phyloP scores from a whole-genome alignment of 352 stramenopile species.

The Phytophthora foliorum region DNA sequence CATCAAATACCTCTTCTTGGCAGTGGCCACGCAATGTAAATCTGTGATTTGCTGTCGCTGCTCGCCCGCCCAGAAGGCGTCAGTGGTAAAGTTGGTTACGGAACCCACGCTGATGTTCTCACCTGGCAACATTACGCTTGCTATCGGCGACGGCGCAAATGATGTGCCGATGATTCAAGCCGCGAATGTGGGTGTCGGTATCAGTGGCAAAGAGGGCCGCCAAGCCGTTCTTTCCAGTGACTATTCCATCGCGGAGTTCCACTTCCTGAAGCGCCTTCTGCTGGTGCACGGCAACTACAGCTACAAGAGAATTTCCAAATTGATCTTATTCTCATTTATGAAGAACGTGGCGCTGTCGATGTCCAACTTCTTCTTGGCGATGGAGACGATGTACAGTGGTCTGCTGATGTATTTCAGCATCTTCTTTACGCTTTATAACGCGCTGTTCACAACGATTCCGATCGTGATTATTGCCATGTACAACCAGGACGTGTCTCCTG shows the following conservation, averaged over 20 bases:
- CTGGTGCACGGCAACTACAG: slow-evolving; percentile 92
- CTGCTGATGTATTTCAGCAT: slow-evolving; percentile 92
- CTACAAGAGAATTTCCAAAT: slow-evolving; percentile 92
- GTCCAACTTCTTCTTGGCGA: slow-evolving; percentile 88
- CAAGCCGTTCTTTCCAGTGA: slow-evolving; percentile 89
- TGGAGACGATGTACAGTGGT: slow-evolving; percentile 89
- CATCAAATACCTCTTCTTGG: slow-evolving; percentile 91
- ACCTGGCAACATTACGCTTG: slow-evolving; percentile 87
- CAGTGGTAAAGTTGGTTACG: slow-evolving; percentile 88
- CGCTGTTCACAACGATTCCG: slow-evolving; percentile 90
- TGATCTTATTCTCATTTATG: slow-evolving; percentile 92
- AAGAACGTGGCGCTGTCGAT: slow-evolving; percentile 90
- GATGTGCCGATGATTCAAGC: slow-evolving; percentile 92
- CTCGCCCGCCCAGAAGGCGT: slow-evolving; percentile 87
- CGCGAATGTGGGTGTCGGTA: slow-evolving; percentile 87
- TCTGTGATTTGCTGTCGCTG: slow-evolving; percentile 91
- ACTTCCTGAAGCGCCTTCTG: slow-evolving; percentile 82
- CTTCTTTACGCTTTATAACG: slow-evolving; percentile 92
- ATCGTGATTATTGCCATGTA: slow-evolving; percentile 93
- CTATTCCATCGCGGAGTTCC: slow-evolving; percentile 88
- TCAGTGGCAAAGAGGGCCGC: slow-evolving; percentile 88
- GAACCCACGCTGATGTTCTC: slow-evolving; percentile 91
- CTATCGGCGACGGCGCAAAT: slow-evolving; percentile 89
- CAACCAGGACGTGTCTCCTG: slow-evolving; percentile 91
- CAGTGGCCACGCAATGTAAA: slow-evolving; percentile 90